phyloP scores from a whole-genome alignment of 257 asterid species.

The Scutellaria baicalensis region DNA sequence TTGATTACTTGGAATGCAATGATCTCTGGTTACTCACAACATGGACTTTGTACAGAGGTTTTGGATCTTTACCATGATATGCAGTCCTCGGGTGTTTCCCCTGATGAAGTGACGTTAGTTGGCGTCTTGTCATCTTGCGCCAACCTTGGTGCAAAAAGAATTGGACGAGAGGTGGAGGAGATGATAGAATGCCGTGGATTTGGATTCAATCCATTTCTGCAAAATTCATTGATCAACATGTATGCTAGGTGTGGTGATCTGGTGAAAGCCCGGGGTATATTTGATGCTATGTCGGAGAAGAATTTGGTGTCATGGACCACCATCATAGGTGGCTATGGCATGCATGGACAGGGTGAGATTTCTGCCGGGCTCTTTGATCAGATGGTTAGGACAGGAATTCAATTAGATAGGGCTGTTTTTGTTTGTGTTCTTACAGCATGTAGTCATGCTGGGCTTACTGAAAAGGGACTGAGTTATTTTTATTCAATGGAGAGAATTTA shows the following conservation, averaged over 20 bases:
- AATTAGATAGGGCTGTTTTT: constrained; percentile 62
- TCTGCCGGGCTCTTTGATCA: constrained; percentile 69
- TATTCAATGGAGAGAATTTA: constrained; percentile 50
- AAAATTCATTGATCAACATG: constrained; percentile 74
- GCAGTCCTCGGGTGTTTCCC: constrained; percentile 40
- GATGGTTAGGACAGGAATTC: constrained; percentile 53
- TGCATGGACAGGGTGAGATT: constrained; percentile 69
- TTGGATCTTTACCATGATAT: constrained; percentile 63
- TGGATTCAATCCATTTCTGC: constrained; percentile 47
- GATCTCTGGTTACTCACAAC: constrained; percentile 85
- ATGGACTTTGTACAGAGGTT: constrained; percentile 61
- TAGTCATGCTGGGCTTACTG: constrained; percentile 82
- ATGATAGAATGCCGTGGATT: constrained; percentile 33
- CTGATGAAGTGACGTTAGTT: constrained; percentile 78
- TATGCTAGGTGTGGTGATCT: constrained; percentile 85
- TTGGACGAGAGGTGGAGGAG: constrained; percentile 61
- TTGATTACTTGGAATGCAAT: constrained; percentile 94
- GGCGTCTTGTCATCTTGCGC: constrained; percentile 85
- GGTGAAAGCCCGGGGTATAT: constrained; percentile 50
- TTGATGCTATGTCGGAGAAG: constrained; percentile 58
- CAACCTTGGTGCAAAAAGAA: constrained; percentile 62
- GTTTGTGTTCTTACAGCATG: constrained; percentile 73
- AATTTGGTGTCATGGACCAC: constrained; percentile 88
- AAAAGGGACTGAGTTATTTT: constrained; percentile 63
- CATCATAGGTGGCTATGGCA: constrained; percentile 78